A percentile compares a stretch with the other conserved stretches of the same genome.
Evolutionary conservation across 2,329 filamentous ascomycete species (phyloP).

Genomic region (Colletotrichum tropicale): DNA sequence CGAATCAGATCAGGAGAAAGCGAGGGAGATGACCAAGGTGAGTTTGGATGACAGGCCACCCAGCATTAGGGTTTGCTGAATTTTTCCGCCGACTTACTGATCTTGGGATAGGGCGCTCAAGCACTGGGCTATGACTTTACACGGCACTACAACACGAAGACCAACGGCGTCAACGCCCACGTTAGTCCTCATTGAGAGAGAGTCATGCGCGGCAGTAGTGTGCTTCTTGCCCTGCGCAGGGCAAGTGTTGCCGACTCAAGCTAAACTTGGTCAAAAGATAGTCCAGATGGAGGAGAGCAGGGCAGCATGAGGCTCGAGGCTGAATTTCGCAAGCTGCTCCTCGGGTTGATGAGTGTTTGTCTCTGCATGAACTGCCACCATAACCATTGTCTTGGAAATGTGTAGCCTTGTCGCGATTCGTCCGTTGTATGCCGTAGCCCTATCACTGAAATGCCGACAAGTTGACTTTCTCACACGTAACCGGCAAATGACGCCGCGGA

Average conservation of each 20-base stretch:
- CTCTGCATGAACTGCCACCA: neutral
- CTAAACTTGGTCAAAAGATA: neutral
- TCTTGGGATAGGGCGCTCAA: neutral
- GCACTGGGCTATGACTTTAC: slow-evolving; percentile 44
- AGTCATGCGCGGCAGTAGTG: neutral
- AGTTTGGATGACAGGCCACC: slow-evolving; percentile 32
- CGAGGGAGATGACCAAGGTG: slow-evolving; percentile 36
- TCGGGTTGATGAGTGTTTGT: neutral
- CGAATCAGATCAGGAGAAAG: slow-evolving; percentile 34
- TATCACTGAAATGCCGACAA: neutral
- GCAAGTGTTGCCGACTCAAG: neutral
- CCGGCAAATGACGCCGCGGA: neutral
- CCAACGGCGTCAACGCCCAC: neutral
- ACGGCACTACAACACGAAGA: slow-evolving; percentile 42
- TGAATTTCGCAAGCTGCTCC: neutral
- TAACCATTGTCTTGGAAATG: neutral
- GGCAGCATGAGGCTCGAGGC: neutral
- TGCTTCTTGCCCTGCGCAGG: too few relatives aligned
- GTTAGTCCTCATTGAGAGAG: neutral
- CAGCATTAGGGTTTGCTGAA: neutral
- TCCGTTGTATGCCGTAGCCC: neutral
- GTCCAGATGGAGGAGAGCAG: neutral
- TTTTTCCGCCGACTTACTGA: neutral
- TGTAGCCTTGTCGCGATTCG: neutral
- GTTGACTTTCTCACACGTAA: neutral